These are phyloP conservation scores for Cercospora zeina DNA, from an alignment of 2,329 filamentous ascomycete genomes.

Conservation along the genomic window DNA sequence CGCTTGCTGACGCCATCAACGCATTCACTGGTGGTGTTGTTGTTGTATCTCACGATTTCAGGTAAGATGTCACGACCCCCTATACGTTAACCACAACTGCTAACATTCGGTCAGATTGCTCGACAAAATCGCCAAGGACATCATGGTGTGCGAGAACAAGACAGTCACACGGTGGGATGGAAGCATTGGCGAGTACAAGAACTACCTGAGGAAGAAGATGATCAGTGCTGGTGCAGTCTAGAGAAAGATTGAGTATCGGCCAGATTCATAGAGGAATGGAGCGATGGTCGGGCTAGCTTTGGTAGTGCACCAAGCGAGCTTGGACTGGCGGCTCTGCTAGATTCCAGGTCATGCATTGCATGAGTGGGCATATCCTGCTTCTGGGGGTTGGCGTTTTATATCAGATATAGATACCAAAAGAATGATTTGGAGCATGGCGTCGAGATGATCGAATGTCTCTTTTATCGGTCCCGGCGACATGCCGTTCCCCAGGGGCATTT, in stretches of 20 bases:
- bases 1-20: conserved; percentile 95
- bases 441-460: not conserved
- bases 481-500: no score
- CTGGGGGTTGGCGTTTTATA: conserved; percentile 12
- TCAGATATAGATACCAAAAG: conserved; percentile 18
- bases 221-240: conserved; percentile 74
- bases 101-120: conserved; percentile 68
- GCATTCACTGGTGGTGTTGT: conserved; percentile 94
- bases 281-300: conserved; percentile 3
- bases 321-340: conserved; percentile 4
- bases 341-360: conserved; percentile 14
- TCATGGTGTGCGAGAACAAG: conserved; percentile 98
- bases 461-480: not conserved
- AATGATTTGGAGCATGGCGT: conserved; percentile 2
- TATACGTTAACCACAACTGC: conserved; percentile 22
- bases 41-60: conserved; percentile 98
- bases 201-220: conserved; percentile 99
- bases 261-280: conserved; percentile 9
- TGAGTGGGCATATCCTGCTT: conserved; percentile 15
- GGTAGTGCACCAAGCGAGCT: conserved; percentile 16
- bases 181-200: conserved; percentile 92
- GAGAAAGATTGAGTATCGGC: not conserved
- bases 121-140: conserved; percentile 99
- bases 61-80: conserved; percentile 60
- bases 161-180: conserved; percentile 88